Evolutionary conservation across 345 rosid species (phyloP), one percentile per base, ranked within the genome.

Genomic region (Angophora floribunda): DNA sequence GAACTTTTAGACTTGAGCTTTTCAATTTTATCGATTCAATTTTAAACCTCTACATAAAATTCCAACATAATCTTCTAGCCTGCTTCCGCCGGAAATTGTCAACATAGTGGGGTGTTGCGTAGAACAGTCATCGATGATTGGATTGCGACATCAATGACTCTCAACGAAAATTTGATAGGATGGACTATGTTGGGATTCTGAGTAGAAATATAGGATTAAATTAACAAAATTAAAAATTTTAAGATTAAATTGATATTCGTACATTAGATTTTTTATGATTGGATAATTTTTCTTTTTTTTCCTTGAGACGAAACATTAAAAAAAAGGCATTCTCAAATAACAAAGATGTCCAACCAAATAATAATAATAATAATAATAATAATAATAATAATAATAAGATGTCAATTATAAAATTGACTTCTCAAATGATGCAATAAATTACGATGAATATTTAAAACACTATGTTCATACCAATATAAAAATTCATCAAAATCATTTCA

Each of bases 91-190:
- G 3, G 15, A 63, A 63, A 63, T 63, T 36, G 41, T 4, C 41
- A 36, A 36, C 41, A 36, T 36, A 4, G 41, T 36, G 41, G 41
- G 41, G 41, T 36, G 41, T 36, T 36, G 41, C 41, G 4, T 36
- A 36, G 41, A 36, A 4, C 41, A 4, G 41, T 36, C 41, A 36
- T 36, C 3, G 17, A 70, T 63, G 2, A 63, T 14, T 63, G 36
- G 2, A n/a, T 1, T 2, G 1, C 7, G 2, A n/a, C 1, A 1
- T 63, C 1, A n/a, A 13, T 0, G 30, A 63, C 6, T 63, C n/a
- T 4, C 0, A 2, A 13, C 5, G 0, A 36, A 70, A 70, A 3
- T 36, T 6, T 21, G 2, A 57, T 9, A 3, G 1, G 1, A 36
- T 36, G 0, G 14, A 70, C 10, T 9, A 70, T 9, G 2, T 17